These are phyloP conservation scores for Allomyces macrogynus DNA, from an alignment of 192 early-diverging fungal genomes.

Conservation along the genomic window DNA sequence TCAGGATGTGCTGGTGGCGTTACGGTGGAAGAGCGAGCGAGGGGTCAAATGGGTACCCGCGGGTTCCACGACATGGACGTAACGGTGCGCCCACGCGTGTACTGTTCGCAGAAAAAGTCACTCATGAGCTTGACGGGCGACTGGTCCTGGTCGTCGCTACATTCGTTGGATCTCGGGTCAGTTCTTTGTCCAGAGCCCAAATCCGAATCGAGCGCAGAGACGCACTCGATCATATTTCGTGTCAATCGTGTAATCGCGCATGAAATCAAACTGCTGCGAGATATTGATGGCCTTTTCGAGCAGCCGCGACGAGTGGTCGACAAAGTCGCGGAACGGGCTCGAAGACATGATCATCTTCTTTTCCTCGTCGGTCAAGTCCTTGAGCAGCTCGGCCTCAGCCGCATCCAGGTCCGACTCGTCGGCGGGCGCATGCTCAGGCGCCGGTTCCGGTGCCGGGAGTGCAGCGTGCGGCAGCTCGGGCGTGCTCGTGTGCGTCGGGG, in stretches of 20 bases:
- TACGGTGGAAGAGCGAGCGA: no score
- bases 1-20: no score
- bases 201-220: no score
- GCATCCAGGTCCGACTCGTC: background rate
- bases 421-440: background rate
- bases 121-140: constrained; percentile 46
- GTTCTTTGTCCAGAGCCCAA: no score
- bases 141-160: constrained; percentile 40
- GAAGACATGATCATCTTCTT: constrained; percentile 51
- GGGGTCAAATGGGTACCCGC: constrained; percentile 26
- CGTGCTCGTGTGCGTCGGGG: constrained; percentile 25
- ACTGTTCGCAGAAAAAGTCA: constrained; percentile 61
- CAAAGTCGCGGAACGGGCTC: constrained; percentile 60
- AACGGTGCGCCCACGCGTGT: constrained; percentile 68
- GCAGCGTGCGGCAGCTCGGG: background rate
- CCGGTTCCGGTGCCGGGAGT: background rate
- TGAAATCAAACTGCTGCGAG: constrained; percentile 59
- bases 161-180: no score
- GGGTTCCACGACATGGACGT: constrained; percentile 81
- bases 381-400: background rate
- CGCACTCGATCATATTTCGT: constrained; percentile 1
- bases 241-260: constrained; percentile 74
- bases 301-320: constrained; percentile 68
- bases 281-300: constrained; percentile 68
- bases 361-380: constrained; percentile 73